Percentiles rank a stretch among this genome's conserved stretches.
phyloP scores from a whole-genome alignment of 2,329 filamentous ascomycete genomes.

The Phyllosticta citrichinensis region DNA sequence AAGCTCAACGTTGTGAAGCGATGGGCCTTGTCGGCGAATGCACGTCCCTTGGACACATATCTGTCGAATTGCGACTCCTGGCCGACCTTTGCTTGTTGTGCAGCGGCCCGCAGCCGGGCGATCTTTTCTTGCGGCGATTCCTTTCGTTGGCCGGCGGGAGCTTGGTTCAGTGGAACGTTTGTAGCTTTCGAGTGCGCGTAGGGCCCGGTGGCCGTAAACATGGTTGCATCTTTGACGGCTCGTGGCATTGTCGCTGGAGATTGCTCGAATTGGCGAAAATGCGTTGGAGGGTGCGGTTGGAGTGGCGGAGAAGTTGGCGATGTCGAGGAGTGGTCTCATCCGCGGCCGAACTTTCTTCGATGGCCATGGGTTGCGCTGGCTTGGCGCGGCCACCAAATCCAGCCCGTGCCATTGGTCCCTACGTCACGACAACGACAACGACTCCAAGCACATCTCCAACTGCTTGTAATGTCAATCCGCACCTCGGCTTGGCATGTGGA shows the following conservation, averaged over 20 bases:
- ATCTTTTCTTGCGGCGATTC: constrained; percentile 47
- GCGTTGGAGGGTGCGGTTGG: neutral
- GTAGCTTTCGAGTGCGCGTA: constrained; percentile 57
- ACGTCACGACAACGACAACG: neutral
- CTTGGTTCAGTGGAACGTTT: constrained; percentile 26
- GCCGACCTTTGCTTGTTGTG: constrained; percentile 33
- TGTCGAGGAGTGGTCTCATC: neutral
- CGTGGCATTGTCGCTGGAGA: constrained; percentile 41
- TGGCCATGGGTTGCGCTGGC: neutral
- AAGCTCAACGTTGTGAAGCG: constrained; percentile 49
- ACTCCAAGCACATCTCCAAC: neutral
- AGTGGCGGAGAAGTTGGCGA: constrained; percentile 1
- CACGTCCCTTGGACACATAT: constrained; percentile 42
- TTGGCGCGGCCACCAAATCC: neutral
- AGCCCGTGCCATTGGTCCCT: neutral
- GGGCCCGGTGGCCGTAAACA: constrained; percentile 61
- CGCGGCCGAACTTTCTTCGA: constrained; percentile 9
- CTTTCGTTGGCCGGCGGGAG: constrained; percentile 30
- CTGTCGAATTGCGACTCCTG: constrained; percentile 46
- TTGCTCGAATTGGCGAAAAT: neutral
- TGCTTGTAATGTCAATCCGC: neutral
- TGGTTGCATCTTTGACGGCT: constrained; percentile 69
- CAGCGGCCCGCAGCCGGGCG: constrained; percentile 39
- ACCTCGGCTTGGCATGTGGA: neutral
- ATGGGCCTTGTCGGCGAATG: constrained; percentile 52